Conservation (phyloP, 305 asterid species). For the Withania somnifera region DNA sequence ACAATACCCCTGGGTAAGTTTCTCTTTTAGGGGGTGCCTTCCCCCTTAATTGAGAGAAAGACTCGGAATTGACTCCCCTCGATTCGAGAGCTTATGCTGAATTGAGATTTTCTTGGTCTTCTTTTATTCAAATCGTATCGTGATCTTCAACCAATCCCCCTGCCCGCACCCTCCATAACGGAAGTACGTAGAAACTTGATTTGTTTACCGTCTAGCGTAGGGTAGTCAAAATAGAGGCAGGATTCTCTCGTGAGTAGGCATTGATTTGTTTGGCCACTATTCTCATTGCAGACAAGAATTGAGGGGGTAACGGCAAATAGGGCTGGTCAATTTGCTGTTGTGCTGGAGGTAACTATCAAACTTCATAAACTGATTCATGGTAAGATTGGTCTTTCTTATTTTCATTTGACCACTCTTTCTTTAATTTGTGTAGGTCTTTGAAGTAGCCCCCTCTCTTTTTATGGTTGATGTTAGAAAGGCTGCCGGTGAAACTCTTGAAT, state of each 20-base stretch:
- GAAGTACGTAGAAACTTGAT: no score
- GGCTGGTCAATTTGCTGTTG: slow-evolving; percentile 76
- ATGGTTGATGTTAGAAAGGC: slow-evolving; percentile 97
- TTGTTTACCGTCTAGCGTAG: no score
- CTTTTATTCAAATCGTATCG: no score
- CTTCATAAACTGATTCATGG: neutral
- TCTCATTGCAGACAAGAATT: slow-evolving; percentile 60
- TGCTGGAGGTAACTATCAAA: slow-evolving; percentile 53
- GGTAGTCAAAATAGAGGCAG: no score
- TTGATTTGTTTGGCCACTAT: neutral
- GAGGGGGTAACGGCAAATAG: slow-evolving; percentile 65
- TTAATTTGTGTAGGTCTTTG: slow-evolving; percentile 42
- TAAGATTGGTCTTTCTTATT: neutral
- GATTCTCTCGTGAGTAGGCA: neutral
- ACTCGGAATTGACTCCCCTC: no score
- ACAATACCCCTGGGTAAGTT: neutral
- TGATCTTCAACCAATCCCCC: no score
- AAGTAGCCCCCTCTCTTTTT: slow-evolving; percentile 88
- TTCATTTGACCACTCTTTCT: neutral
- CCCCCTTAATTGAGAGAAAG: no score
- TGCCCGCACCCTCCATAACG: no score
- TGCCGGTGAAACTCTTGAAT: slow-evolving; percentile 93
- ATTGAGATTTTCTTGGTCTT: no score
- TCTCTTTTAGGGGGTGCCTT: no score
- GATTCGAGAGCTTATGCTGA: no score